phyloP scores from a whole-genome alignment of 805 yeast species.

The Hanseniaspora pseudoguilliermondii region DNA sequence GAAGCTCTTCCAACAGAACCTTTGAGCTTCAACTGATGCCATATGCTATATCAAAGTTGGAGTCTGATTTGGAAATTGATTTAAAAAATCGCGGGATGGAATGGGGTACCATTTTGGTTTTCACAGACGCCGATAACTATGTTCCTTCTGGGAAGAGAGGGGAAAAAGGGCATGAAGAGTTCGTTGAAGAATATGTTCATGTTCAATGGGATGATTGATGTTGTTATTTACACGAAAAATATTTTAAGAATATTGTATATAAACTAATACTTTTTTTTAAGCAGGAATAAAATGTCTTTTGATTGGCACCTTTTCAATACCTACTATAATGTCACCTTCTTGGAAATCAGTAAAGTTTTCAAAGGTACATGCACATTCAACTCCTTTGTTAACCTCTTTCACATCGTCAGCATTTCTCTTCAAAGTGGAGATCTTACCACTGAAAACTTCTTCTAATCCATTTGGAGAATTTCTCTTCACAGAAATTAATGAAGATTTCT shows the following conservation, averaged over 20 bases:
- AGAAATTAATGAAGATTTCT: constrained; percentile 46
- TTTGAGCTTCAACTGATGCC: constrained; percentile 94
- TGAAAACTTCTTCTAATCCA: constrained; percentile 29
- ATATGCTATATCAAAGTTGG: constrained; percentile 72
- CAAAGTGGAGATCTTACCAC: constrained; percentile 57
- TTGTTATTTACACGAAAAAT: not conserved
- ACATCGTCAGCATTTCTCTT: constrained; percentile 76
- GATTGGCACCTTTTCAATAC: constrained; percentile 51
- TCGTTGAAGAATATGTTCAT: constrained; percentile 66
- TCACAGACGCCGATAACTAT: constrained; percentile 59
- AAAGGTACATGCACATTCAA: constrained; percentile 80
- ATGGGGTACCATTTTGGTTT: constrained; percentile 89
- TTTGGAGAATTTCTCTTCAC: constrained; percentile 35
- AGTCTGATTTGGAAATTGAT: constrained; percentile 34
- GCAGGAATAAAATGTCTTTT: constrained; percentile 23
- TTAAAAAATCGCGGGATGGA: constrained; percentile 63
- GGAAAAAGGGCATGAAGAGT: constrained; percentile 46
- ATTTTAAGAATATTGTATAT: not conserved
- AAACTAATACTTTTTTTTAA: not conserved
- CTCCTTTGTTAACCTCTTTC: constrained; percentile 63
- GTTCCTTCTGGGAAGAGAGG: constrained; percentile 44
- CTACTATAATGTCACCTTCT: constrained; percentile 65
- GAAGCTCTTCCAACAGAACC: constrained; percentile 36
- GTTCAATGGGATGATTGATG: constrained; percentile 68
- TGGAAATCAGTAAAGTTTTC: constrained; percentile 53